Evolutionary conservation across 257 asterid genomes (phyloP).

Genomic region (Solanum ossicruentum): DNA sequence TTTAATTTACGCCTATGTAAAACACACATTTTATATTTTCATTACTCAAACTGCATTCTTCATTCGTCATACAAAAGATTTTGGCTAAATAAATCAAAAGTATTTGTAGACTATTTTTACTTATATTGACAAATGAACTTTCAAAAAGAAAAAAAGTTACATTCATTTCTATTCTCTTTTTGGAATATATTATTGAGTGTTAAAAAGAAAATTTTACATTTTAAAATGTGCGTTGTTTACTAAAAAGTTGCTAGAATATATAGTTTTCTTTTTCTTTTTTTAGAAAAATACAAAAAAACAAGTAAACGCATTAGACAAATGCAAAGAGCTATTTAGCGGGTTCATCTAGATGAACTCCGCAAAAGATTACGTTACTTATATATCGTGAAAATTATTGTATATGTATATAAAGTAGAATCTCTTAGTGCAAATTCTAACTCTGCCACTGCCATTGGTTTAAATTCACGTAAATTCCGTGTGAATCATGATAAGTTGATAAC

Average conservation of each 20-base stretch:
- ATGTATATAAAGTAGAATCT: neutral
- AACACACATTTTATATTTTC: neutral
- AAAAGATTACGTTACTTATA: too few species aligned
- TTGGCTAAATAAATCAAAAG: neutral
- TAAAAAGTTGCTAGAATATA: neutral
- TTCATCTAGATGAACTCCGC: too few species aligned
- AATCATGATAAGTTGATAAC: neutral
- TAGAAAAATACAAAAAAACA: too few species aligned
- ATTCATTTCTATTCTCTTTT: neutral
- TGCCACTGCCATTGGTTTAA: too few species aligned
- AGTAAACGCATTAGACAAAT: too few species aligned
- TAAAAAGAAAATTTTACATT: neutral
- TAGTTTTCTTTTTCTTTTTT: neutral
- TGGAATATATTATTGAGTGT: too few species aligned
- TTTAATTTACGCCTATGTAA: neutral
- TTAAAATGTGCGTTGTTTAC: neutral
- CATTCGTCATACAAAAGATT: neutral
- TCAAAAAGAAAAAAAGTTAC: neutral
- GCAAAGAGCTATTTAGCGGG: too few species aligned
- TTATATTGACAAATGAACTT: neutral
- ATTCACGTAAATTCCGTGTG: too few species aligned
- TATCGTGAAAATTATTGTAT: too few species aligned
- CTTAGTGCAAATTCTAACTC: rapidly evolving
- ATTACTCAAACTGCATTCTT: neutral
- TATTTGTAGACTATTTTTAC: neutral